Conservation (phyloP, 768 basidiomycete genomes). For the Phanerochaete sordida region DNA sequence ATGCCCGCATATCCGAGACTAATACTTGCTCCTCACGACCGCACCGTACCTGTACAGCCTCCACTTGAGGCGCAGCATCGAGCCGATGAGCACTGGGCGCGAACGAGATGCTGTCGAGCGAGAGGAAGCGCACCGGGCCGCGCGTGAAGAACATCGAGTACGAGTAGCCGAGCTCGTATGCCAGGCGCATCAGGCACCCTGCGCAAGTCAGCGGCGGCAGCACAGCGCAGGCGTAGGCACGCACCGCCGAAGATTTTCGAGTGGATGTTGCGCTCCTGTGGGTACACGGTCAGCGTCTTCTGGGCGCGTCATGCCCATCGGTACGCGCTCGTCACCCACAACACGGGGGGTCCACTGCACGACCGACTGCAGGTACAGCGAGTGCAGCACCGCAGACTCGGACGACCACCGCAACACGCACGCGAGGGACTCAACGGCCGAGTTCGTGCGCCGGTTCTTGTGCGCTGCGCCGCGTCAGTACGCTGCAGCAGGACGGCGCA, state of each 20-base stretch:
- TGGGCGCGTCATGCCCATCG: conserved; percentile 75
- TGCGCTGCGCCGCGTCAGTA: conserved; percentile 39
- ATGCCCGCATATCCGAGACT: no score
- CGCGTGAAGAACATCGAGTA: conserved; percentile 69
- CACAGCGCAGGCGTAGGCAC: background rate
- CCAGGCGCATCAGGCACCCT: conserved; percentile 56
- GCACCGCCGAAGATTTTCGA: conserved; percentile 73
- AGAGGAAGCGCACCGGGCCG: conserved; percentile 65
- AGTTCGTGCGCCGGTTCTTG: conserved; percentile 54
- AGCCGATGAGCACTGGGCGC: conserved; percentile 81
- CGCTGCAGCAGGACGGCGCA: conserved; percentile 6
- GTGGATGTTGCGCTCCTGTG: conserved; percentile 81
- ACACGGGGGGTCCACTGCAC: conserved; percentile 31
- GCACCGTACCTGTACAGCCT: no score
- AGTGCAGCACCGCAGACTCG: conserved; percentile 68
- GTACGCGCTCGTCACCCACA: conserved; percentile 49
- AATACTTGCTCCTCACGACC: no score
- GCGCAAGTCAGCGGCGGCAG: background rate
- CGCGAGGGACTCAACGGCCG: conserved; percentile 58
- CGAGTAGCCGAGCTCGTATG: conserved; percentile 77
- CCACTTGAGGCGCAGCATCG: conserved; percentile 71
- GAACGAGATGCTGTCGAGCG: conserved; percentile 79
- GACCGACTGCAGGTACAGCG: conserved; percentile 59
- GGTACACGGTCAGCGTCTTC: conserved; percentile 76
- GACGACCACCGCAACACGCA: conserved; percentile 69